Base-by-base conservation (phyloP, 2,329 filamentous ascomycete genomes). In the Pyricularia grisea region DNA sequence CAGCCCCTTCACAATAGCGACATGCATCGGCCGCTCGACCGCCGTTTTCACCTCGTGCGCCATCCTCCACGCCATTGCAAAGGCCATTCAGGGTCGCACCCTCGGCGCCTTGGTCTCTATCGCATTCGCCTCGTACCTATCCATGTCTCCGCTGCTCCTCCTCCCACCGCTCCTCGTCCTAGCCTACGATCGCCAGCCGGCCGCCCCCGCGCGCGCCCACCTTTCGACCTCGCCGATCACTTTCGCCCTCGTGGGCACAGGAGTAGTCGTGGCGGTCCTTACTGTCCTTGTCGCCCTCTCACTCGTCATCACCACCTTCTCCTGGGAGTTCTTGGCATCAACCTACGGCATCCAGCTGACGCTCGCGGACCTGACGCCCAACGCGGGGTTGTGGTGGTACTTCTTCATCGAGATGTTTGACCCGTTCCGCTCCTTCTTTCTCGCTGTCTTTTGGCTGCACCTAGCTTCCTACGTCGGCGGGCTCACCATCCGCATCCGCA, bases 371-470 rank as follows among this genome's bases (percentile, higher is more conserved):
- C 84, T 99, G 60, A 96, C 94, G 0, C 95, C 95, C 14, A 99
- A 98, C 73, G 91, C 96, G 33, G 95, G 95, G 1, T 84, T 99
- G 1, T 99, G 95, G 95, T 99, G 95, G 95, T 99, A 99, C 80
- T 99, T 99, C 81, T 98, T 99, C 77, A 97, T 96, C 73, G 94
- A 99, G 77, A 99, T 99, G 89, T 99, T 99, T 78, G 95, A 99
- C 80, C 94, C 94, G 0, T 99, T 99, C 85, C 88, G 95, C 58
- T 90, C 91, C 74, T 99, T 99, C 84, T 99, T 98, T 84, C 87
- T 99, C 3, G 95, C 92, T 68, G 94, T 99, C 66, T 99, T 99
- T 81, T 98, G 96, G 93, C 86, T 99, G 71, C 95, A 99, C 77
- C 88, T 98, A 70, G 88, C 91, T 0, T 91, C 92, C 58, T 99